A percentile compares a stretch with the other conserved stretches of the same genome.
Conservation (phyloP, 1,284 basidiomycete species). For the Blastosporella zonata region DNA sequence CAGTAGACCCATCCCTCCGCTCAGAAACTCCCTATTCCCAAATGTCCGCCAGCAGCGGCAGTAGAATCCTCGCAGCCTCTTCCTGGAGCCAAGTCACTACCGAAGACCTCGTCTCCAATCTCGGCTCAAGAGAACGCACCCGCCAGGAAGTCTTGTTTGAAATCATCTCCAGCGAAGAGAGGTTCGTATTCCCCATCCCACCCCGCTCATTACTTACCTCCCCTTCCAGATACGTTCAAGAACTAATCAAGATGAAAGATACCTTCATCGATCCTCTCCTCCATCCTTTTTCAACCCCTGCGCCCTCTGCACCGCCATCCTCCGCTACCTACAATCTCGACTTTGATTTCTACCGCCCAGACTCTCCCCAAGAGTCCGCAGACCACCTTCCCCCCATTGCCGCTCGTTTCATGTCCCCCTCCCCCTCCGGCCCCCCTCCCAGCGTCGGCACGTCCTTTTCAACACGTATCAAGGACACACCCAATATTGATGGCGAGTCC, state of each 20-base stretch:
- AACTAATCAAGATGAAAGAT: conserved; percentile 88
- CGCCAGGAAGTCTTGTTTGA: conserved; percentile 98
- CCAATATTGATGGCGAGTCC: conserved; percentile 70
- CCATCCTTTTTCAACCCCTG: conserved; percentile 65
- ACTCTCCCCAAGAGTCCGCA: conserved; percentile 63
- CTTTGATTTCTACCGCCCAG: conserved; percentile 63
- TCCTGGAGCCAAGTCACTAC: conserved; percentile 97
- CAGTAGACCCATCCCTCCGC: conserved; percentile 57
- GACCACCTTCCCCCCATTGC: conserved; percentile 87
- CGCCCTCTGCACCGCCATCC: conserved; percentile 40
- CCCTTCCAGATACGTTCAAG: conserved; percentile 80
- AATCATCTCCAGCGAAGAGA: conserved; percentile 95
- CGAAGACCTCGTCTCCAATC: conserved; percentile 90
- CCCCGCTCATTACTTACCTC: conserved; percentile 13
- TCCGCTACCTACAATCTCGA: conserved; percentile 57
- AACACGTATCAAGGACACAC: conserved; percentile 46
- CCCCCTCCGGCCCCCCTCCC: conserved; percentile 52
- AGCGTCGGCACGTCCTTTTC: conserved; percentile 28
- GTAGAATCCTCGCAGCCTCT: conserved; percentile 72
- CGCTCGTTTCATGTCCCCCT: conserved; percentile 83
- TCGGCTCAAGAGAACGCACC: conserved; percentile 90
- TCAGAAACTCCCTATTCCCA: conserved; percentile 78
- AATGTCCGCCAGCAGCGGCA: conserved; percentile 65
- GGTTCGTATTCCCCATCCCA: conserved; percentile 42
- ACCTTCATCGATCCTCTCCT: conserved; percentile 90